Conservation (phyloP, 1,284 basidiomycete species). For the Heterobasidion occidentale region DNA sequence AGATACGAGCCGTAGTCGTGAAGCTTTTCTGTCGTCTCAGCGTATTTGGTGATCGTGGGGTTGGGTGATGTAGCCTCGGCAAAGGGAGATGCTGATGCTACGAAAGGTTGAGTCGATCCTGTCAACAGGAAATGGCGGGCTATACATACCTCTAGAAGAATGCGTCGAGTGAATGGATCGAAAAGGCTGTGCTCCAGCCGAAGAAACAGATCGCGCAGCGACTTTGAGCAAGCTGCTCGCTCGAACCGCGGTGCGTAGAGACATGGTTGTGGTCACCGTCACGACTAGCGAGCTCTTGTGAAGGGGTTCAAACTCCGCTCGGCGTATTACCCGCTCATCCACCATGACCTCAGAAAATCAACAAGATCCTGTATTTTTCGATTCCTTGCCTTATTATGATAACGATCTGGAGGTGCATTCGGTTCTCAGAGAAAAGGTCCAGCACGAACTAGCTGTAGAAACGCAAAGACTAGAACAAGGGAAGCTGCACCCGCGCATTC, state of each 20-base stretch:
- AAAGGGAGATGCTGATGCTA: slow-evolving; percentile 75
- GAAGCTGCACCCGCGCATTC: slow-evolving; percentile 62
- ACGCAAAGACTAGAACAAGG: slow-evolving; percentile 39
- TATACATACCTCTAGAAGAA: slow-evolving; percentile 37
- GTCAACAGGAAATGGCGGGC: neutral
- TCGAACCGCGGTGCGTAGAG: slow-evolving; percentile 37
- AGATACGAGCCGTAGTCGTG: slow-evolving; percentile 91
- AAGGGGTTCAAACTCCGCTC: slow-evolving; percentile 16
- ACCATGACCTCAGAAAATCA: slow-evolving; percentile 3
- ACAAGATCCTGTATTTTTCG: slow-evolving; percentile 34
- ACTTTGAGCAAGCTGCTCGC: slow-evolving; percentile 30
- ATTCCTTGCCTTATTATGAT: slow-evolving; percentile 93
- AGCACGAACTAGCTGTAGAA: slow-evolving; percentile 63
- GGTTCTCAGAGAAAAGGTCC: slow-evolving; percentile 63
- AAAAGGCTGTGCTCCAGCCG: slow-evolving; percentile 28
- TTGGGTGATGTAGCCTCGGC: slow-evolving; percentile 83
- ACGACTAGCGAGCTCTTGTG: slow-evolving; percentile 2
- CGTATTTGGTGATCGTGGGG: slow-evolving; percentile 63
- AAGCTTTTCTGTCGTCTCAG: slow-evolving; percentile 64
- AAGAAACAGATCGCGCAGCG: slow-evolving; percentile 17
- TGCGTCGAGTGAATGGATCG: slow-evolving; percentile 23
- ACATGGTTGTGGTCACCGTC: slow-evolving; percentile 29
- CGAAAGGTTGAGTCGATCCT: slow-evolving; percentile 1
- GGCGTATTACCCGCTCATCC: neutral
- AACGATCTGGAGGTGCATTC: slow-evolving; percentile 81